Base-by-base conservation (phyloP, 1,284 basidiomycete genomes). In the Heterobasidion occidentale region DNA sequence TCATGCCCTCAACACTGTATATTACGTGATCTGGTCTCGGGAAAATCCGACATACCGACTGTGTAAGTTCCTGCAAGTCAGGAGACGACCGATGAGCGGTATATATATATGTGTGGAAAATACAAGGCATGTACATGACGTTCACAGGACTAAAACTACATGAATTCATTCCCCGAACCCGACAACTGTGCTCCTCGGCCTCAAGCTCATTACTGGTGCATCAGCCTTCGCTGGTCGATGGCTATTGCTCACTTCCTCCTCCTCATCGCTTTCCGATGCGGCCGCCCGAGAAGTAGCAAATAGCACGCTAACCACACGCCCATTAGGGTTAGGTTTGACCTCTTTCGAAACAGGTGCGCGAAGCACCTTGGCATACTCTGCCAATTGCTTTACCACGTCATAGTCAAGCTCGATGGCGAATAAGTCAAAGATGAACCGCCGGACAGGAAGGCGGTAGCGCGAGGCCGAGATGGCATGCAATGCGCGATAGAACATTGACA, bases 391-490 rank as follows among this genome's bases (percentile, higher is more conserved):
- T 46, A 86, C 78, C 45, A 84, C 71, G 36, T 81, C 77, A 36
- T 74, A 73, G 63, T 89, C 81, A 52, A 96, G 72, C 49, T 88
- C 83, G 58, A 94, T 72, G 63, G 89, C 90, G 74, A 99, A 98
- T 7, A 98, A 77, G 60, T 99, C 95, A 61, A 98, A 74, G 61
- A 99, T 88, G 68, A 94, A 97, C 56, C 92, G 80, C 51, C 96
- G 83, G 54, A 97, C 93, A 11, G 94, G 90, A 9, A 94, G 79
- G 36, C 93, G 89, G 71, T 93, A 97, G 62, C 92, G 85, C 60
- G 92, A 91, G 1, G 86, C 88, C 1, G 90, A 93, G 56, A 98
- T 86, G 52, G 88, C 85, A 56, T 92, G 88, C 38, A 96, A 73
- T 0, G 89, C 92, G 44, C 94, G 85, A 69, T 88, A 92, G 66